Base-by-base conservation (phyloP, 768 basidiomycete species). In the Russula dissimulans region DNA sequence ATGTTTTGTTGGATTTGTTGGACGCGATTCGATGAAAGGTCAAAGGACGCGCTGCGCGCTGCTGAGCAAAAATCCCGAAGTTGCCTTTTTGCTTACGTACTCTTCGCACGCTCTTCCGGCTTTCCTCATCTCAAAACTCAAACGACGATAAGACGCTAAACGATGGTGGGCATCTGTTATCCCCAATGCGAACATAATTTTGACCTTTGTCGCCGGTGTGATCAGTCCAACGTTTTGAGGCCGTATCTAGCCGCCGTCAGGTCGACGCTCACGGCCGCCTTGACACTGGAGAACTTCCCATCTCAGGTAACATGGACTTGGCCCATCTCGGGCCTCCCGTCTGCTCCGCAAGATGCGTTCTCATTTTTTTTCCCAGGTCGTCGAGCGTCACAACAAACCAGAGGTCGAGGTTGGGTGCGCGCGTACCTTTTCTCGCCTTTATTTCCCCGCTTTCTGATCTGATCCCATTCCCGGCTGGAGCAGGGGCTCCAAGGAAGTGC, bases 261-360 rank as follows among this genome's bases (percentile, higher is more conserved):
- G 65, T 92, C 92, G 6, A 97, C 97, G 26, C 79, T 99, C 52
- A 98, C 95, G n/a, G 95, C 97, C 34, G 95, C 97, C 3, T 78
- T 99, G 66, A 97, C 95, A 1, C 79, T 99, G 63, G 93, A 99
- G 78, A 92, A 95, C 81, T 99, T 99, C 78, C 84, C 93, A 51
- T 98, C 95, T 11, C 95, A 99, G 81, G 91, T 92, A 72, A 68
- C 60, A 34, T 15, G 11, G 12, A 14, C 39, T 26, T 26, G 22
- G 22, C 17, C 32, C 51, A n/a, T n/a, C 56, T 39, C 36, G 46
- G 45, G 46, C 46, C 61, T 7, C 31, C 22, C 22, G 22, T 47
- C 60, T 55, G 66, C 44, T 22, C 17, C 49, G 54, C 55, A 42
- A 58, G 50, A 62, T 54, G 61, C 46, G 57, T 67, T 68, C 63